A percentile compares a stretch with the other conserved stretches of the same genome.
Evolutionary conservation across 441 rosid genomes (phyloP).

Genomic region (Sinapis alba): DNA sequence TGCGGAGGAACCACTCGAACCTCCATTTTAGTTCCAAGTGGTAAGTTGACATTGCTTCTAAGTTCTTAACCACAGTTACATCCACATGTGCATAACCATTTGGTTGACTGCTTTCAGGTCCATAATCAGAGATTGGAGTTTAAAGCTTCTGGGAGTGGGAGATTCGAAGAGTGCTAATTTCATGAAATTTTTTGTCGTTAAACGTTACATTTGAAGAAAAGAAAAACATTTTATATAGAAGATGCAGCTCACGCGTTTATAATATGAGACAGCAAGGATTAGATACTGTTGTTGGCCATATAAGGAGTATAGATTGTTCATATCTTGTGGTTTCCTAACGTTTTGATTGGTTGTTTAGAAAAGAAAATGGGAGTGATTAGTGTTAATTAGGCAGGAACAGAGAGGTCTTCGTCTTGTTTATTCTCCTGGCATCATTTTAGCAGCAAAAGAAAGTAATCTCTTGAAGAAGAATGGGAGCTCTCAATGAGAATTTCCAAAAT

Average conservation of each 20-base stretch:
- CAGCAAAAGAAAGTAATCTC: slow-evolving; percentile 36
- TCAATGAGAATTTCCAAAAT: not conserved
- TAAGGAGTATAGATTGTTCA: not conserved
- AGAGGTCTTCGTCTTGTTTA: slow-evolving; percentile 63
- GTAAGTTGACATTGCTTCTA: not conserved
- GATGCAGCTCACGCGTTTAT: slow-evolving; percentile 7
- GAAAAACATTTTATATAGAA: not conserved
- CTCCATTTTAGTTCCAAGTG: slow-evolving; percentile 46
- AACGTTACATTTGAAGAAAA: not conserved
- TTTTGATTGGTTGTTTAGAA: slow-evolving; percentile 1
- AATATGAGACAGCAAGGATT: not conserved
- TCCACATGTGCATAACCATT: not conserved
- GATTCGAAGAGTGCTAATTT: not conserved
- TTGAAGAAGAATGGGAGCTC: not conserved
- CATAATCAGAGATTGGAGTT: not conserved
- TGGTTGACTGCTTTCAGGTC: not conserved
- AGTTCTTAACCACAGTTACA: not conserved
- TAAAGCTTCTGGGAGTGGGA: not conserved
- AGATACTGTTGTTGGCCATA: not conserved
- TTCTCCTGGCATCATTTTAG: slow-evolving; percentile 71
- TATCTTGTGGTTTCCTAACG: not conserved
- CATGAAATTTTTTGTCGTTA: not conserved
- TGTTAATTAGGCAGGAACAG: slow-evolving; percentile 44
- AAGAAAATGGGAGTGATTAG: not conserved
- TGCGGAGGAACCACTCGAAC: slow-evolving; percentile 69